Evolutionary conservation across 169 alveolate species (phyloP).

Genomic region (Eimeria sp.): DNA sequence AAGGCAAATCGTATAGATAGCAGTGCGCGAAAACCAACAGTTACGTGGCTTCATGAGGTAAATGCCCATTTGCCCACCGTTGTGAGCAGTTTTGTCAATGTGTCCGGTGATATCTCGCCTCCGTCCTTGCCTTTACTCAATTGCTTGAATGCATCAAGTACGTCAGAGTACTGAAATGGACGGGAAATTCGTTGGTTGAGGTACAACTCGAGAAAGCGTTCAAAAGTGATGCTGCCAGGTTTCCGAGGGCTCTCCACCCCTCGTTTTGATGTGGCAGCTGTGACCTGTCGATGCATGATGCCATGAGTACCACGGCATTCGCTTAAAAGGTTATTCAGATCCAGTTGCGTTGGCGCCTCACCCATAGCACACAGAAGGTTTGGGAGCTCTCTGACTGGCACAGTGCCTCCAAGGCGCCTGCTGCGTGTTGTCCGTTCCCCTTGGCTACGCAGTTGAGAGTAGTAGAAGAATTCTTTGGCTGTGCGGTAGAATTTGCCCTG

Average conservation of each 20-base stretch:
- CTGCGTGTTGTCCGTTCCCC: slow-evolving; percentile 96
- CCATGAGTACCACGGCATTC: slow-evolving; percentile 83
- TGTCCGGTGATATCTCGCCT: slow-evolving; percentile 28
- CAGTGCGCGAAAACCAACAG: background rate
- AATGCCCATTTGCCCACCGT: background rate
- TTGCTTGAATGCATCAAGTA: slow-evolving; percentile 60
- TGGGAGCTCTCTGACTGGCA: slow-evolving; percentile 92
- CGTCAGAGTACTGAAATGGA: slow-evolving; percentile 57
- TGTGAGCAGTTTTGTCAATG: slow-evolving; percentile 23
- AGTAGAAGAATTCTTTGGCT: slow-evolving; percentile 95
- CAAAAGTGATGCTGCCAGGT: slow-evolving; percentile 88
- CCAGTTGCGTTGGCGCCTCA: slow-evolving; percentile 94
- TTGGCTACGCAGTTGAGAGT: slow-evolving; percentile 94
- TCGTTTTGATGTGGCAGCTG: slow-evolving; percentile 87
- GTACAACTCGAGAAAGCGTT: slow-evolving; percentile 75
- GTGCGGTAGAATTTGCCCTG: slow-evolving; percentile 90
- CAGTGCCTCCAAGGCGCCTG: slow-evolving; percentile 93
- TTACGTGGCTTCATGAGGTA: too few species aligned
- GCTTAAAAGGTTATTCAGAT: slow-evolving; percentile 92
- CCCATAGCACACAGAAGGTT: slow-evolving; percentile 96
- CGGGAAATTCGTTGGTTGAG: slow-evolving; percentile 81
- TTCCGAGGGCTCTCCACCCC: slow-evolving; percentile 88
- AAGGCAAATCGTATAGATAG: background rate
- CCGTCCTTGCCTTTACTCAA: slow-evolving; percentile 16
- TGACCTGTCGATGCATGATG: background rate